Evolutionary conservation across 371 early-diverging fungal genomes (phyloP), one percentile per base, ranked within the genome.

Genomic region (Mortierella sp.): DNA sequence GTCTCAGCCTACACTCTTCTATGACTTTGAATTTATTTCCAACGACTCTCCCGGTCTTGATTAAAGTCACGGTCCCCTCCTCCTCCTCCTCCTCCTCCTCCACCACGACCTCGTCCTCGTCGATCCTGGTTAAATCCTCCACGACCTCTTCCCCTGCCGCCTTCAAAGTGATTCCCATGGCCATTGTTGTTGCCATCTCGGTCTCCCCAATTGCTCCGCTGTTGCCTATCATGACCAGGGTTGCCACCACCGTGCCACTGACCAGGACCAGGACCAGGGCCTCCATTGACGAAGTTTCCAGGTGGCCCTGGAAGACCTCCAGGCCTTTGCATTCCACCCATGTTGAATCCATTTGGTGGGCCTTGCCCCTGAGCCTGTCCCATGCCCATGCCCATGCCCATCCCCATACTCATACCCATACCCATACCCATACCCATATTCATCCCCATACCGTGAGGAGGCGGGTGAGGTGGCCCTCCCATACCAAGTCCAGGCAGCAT

Each of bases 101-200:
- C 65, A 56, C 55, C 65, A 17, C 75, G 70, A 0, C 75, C 75
- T 12, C 75, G 75, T 7, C 75, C 74, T 26, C 75, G 59, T 4
- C 75, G 75, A 53, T 68, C 68, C 31, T 75, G 68, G 32, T 75
- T 68, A 28, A 69, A 75, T 6, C 75, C 75, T 15, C 75, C 75
- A 15, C 75, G 70, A 19, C 75, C 75, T 53, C 74, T 63, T 45
- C 74, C 74, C n/a, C 74, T 62, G 3, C 72, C 72, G n/a, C 72
- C 66, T 13, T 72, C 72, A 56, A 72, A 72, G 15, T 72, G 72
- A 19, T 70, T 64, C 1, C 65, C 65, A 57, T 47, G 63, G 9
- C 60, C 65, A 34, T 23, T 51, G 26, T 55, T 47, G 23, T 42
- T 42, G 28, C 73, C 73, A n/a, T n/a, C n/a, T n/a, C n/a, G n/a